These are phyloP conservation scores for Pyrus communis DNA, from an alignment of 306 rosid genomes.

Conservation along the genomic window DNA sequence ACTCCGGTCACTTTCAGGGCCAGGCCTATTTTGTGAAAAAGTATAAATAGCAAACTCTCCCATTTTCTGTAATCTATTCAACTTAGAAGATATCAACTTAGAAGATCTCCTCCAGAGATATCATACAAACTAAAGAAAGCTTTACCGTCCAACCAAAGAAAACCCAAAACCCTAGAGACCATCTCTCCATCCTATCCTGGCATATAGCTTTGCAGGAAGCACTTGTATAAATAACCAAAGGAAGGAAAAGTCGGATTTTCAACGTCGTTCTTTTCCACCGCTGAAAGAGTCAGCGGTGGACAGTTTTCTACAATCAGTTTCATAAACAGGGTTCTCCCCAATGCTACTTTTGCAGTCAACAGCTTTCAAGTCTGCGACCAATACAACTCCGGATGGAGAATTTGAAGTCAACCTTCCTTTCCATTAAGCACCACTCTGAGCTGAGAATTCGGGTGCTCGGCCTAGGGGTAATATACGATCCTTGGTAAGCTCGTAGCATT, in stretches of 20 bases:
- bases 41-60: too few species aligned
- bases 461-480: constrained; percentile 75
- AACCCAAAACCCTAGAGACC: too few species aligned
- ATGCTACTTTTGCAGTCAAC: background rate
- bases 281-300: background rate
- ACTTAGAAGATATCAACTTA: too few species aligned
- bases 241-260: background rate
- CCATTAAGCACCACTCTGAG: constrained; percentile 65
- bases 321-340: background rate
- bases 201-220: too few species aligned
- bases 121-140: too few species aligned
- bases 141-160: too few species aligned
- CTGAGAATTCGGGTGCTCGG: constrained; percentile 57
- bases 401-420: background rate
- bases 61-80: too few species aligned
- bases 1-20: too few species aligned
- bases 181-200: too few species aligned
- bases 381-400: background rate
- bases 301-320: background rate
- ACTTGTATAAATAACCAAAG: background rate
- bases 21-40: too few species aligned
- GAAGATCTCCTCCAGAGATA: too few species aligned
- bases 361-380: background rate
- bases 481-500: constrained; percentile 66
- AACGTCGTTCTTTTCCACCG: background rate